Conservation (phyloP, 495 filamentous ascomycete genomes). For the Glutinoglossum americanum region DNA sequence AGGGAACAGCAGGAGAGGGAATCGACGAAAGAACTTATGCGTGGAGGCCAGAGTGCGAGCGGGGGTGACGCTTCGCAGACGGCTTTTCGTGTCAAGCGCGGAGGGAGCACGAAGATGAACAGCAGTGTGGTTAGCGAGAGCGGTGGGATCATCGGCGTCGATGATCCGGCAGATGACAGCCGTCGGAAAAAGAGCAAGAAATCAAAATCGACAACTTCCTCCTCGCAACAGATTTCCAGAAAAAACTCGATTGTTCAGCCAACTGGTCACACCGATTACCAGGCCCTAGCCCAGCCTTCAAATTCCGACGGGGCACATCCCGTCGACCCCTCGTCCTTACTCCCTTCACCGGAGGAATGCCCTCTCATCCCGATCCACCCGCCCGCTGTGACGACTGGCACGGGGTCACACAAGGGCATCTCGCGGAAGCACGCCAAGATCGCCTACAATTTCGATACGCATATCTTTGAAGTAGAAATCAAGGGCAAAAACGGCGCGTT, state of each 20-base stretch:
- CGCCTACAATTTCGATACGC: constrained; percentile 49
- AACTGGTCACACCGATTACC: constrained; percentile 4
- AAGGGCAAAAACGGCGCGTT: constrained; percentile 76
- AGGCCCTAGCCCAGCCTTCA: constrained; percentile 3
- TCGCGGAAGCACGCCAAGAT: constrained; percentile 75
- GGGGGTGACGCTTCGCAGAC: constrained; percentile 25
- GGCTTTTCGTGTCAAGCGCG: constrained; percentile 24
- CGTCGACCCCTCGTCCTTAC: constrained; percentile 5
- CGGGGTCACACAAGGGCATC: constrained; percentile 36
- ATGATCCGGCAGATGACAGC: constrained; percentile 13
- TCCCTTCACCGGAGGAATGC: constrained; percentile 36
- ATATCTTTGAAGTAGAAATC: constrained; percentile 58
- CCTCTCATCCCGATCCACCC: constrained; percentile 70
- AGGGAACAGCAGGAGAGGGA: constrained; percentile 10
- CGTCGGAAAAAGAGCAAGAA: constrained; percentile 10
- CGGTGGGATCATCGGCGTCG: constrained; percentile 35
- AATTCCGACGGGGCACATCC: constrained; percentile 1
- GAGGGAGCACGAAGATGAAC: constrained; percentile 23
- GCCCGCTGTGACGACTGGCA: constrained; percentile 33
- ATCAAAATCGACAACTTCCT: constrained; percentile 17
- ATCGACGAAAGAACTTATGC: not conserved
- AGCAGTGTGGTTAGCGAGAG: constrained; percentile 36
- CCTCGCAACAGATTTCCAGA: constrained; percentile 21
- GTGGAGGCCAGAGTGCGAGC: constrained; percentile 25
- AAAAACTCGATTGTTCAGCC: constrained; percentile 21